A percentile compares a stretch with the other conserved stretches of the same genome.
Conservation (phyloP, 352 stramenopile genomes). For the Elongisporangium anandrum region DNA sequence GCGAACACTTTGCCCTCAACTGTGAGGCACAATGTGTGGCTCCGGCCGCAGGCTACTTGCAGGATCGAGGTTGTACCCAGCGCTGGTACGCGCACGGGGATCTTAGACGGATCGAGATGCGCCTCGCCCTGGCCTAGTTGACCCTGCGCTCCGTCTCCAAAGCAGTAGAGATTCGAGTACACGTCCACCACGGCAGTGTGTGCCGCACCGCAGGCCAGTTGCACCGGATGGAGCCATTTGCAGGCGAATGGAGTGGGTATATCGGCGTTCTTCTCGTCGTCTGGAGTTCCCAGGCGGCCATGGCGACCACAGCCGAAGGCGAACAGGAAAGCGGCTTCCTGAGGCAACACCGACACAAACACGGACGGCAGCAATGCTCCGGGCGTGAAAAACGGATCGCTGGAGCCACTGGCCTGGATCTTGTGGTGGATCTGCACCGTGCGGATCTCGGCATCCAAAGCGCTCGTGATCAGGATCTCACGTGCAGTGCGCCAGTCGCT, state of each 20-base stretch:
- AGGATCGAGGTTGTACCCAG: conserved; percentile 35
- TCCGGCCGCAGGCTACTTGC: conserved; percentile 47
- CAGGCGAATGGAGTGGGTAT: conserved; percentile 45
- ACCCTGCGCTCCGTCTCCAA: conserved; percentile 34
- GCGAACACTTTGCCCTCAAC: conserved; percentile 48
- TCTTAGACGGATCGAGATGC: conserved; percentile 49
- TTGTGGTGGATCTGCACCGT: conserved; percentile 77
- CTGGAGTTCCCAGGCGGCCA: conserved; percentile 42
- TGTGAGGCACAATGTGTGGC: conserved; percentile 64
- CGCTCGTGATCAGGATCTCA: conserved; percentile 37
- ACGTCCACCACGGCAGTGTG: conserved; percentile 72
- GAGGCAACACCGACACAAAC: conserved; percentile 65
- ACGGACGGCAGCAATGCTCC: conserved; percentile 39
- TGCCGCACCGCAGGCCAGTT: conserved; percentile 58
- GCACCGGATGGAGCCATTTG: conserved; percentile 67
- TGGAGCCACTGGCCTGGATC: conserved; percentile 20
- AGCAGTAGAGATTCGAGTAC: conserved; percentile 75
- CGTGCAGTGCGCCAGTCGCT: conserved; percentile 48
- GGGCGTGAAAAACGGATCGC: neutral
- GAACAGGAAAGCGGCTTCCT: conserved; percentile 72
- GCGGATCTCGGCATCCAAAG: conserved; percentile 41
- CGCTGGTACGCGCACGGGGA: conserved; percentile 42
- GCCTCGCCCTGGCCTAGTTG: conserved; percentile 58
- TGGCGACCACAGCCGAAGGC: conserved; percentile 56
- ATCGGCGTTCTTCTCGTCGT: conserved; percentile 36